Conservation (phyloP, 2,329 filamentous ascomycete genomes). For the Fusarium protoensiforme region DNA sequence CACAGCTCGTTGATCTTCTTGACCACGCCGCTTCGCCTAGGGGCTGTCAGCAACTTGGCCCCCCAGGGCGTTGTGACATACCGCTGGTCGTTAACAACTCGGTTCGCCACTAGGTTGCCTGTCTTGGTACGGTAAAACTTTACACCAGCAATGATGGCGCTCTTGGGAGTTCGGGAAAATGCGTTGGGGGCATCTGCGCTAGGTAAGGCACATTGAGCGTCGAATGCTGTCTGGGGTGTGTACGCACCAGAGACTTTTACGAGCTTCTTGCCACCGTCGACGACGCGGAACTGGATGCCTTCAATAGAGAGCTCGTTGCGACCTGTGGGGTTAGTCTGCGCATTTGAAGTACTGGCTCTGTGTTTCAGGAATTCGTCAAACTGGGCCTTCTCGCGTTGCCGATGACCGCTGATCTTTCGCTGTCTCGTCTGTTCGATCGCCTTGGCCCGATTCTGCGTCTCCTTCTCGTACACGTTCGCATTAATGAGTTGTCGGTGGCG, state of each 20-base stretch:
- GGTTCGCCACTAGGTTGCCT: slow-evolving; percentile 84
- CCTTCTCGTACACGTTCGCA: slow-evolving; percentile 79
- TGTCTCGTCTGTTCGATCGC: slow-evolving; percentile 77
- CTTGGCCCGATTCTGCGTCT: slow-evolving; percentile 73
- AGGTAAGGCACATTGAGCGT: slow-evolving; percentile 41
- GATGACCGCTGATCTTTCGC: slow-evolving; percentile 64
- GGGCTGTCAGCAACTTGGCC: slow-evolving; percentile 51
- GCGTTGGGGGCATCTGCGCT: slow-evolving; percentile 67
- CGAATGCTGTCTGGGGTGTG: background rate
- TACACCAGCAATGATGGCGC: slow-evolving; percentile 77
- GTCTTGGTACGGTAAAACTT: slow-evolving; percentile 87
- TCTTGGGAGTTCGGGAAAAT: slow-evolving; percentile 78
- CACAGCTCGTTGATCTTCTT: slow-evolving; percentile 80
- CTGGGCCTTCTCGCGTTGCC: slow-evolving; percentile 69
- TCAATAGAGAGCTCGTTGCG: slow-evolving; percentile 74
- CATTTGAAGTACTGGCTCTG: slow-evolving; percentile 35
- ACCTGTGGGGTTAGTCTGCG: slow-evolving; percentile 44
- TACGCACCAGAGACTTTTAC: slow-evolving; percentile 74
- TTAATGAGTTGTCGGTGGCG: slow-evolving; percentile 88
- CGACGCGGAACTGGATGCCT: slow-evolving; percentile 78
- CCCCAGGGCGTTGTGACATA: slow-evolving; percentile 58
- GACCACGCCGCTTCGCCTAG: slow-evolving; percentile 62
- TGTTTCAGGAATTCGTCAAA: slow-evolving; percentile 54
- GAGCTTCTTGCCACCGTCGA: slow-evolving; percentile 84
- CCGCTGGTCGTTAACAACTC: slow-evolving; percentile 80